A percentile compares a stretch with the other conserved stretches of the same genome.
Conservation (phyloP, 1,139 yeast genomes). For the Suhomyces terraborum region DNA sequence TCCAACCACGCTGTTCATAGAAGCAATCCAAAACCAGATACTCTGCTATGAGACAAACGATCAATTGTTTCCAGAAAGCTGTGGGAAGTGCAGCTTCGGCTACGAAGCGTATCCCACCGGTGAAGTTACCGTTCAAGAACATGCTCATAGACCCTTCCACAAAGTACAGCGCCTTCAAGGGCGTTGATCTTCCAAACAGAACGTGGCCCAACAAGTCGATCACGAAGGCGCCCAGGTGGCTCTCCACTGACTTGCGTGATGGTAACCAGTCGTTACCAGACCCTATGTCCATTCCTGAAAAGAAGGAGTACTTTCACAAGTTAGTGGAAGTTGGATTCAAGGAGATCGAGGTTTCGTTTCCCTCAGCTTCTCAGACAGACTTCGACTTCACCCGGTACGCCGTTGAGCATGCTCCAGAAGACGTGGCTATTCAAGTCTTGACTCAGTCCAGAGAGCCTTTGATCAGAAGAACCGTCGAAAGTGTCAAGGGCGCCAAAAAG, state of each 20-base stretch:
- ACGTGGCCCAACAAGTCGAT: constrained; percentile 46
- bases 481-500: constrained; percentile 48
- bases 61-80: constrained; percentile 29
- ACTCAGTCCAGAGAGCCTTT: constrained; percentile 50
- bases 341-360: constrained; percentile 52
- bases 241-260: constrained; percentile 52
- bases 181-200: constrained; percentile 41
- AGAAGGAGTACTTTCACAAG: constrained; percentile 48
- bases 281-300: constrained; percentile 50
- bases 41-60: constrained; percentile 27
- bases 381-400: constrained; percentile 53
- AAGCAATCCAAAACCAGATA: not conserved
- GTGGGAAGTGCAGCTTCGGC: constrained; percentile 18
- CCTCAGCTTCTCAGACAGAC: constrained; percentile 52
- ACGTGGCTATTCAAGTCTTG: constrained; percentile 49
- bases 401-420: constrained; percentile 49
- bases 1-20: not conserved
- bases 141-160: constrained; percentile 47
- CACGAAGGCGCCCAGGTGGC: constrained; percentile 50
- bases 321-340: constrained; percentile 49
- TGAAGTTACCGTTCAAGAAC: constrained; percentile 19
- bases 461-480: constrained; percentile 47
- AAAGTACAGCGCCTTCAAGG: constrained; percentile 42
- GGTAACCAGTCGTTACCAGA: constrained; percentile 54
- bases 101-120: constrained; percentile 17